Base-by-base conservation (phyloP, 2,329 filamentous ascomycete genomes). In the Fusarium begoniae region DNA sequence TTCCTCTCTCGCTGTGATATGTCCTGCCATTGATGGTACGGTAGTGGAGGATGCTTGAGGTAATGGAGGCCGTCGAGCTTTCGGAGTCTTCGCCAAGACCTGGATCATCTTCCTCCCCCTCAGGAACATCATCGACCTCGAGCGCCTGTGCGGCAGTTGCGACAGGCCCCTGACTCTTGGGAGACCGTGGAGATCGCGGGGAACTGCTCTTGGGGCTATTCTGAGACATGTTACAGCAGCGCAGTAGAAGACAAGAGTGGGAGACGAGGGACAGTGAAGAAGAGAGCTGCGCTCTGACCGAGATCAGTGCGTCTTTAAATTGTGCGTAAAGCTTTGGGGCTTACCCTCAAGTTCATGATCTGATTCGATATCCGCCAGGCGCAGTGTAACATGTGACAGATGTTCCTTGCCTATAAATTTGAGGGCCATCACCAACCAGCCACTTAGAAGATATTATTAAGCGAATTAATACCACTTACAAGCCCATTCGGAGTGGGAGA, bases 1-100 rank as follows among this genome's bases (percentile, higher is more conserved):
- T 69, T 14, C 66, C 66, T 44, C 66, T 63, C 13, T 69, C 64
- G 18, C 66, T 69, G 5, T 69, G 64, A 3, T 63, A 69, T 10
- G 66, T 69, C 8, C 66, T 55, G 7, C 66, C 66, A 9, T 63
- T 69, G 38, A 69, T 69, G 8, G 64, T 69, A 12, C 66, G 66
- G 10, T 69, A 69, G 17, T 69, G n/a, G n/a, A 69, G 43, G 12
- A 69, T 69, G 8, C 66, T 69, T 13, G 66, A 69, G 5, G 66
- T 69, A 9, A 69, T 69, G 1, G 66, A 69, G 10, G 66, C 56
- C 5, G 66, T 69, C 8, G 66, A 69, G 17, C 66, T 69, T 38
- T 63, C 66, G 1, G 26, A 35, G 30, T 69, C 66, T 4, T 58
- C 12, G 17, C 66, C 66, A 17, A 69, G 64, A 7, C 66, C 66